phyloP scores from a whole-genome alignment of 2,329 filamentous ascomycete species.

The Verticillium alfalfae region DNA sequence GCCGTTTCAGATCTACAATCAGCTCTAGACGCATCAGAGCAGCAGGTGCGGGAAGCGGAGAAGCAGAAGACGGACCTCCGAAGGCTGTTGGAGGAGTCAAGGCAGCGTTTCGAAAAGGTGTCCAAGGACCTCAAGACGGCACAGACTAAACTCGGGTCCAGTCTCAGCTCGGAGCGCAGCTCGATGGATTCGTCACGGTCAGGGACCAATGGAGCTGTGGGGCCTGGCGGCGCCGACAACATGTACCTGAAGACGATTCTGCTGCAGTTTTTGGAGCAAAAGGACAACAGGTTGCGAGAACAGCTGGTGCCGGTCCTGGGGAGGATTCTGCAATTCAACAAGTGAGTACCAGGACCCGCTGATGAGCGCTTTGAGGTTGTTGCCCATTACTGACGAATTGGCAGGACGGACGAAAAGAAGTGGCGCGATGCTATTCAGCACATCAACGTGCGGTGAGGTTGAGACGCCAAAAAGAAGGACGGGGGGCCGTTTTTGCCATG shows the following conservation, averaged over 20 bases:
- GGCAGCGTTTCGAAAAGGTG: slow-evolving; percentile 71
- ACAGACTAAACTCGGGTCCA: slow-evolving; percentile 37
- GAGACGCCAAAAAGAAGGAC: neutral
- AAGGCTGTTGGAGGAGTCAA: slow-evolving; percentile 71
- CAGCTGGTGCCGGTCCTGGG: slow-evolving; percentile 75
- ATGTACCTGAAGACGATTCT: slow-evolving; percentile 77
- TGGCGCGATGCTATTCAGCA: slow-evolving; percentile 72
- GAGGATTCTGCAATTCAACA: slow-evolving; percentile 71
- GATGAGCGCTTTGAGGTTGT: neutral
- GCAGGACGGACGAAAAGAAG: slow-evolving; percentile 69
- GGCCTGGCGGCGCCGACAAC: slow-evolving; percentile 32
- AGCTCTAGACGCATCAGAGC: slow-evolving; percentile 82
- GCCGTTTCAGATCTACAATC: slow-evolving; percentile 75
- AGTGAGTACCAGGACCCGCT: slow-evolving; percentile 42
- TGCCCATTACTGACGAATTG: slow-evolving; percentile 9
- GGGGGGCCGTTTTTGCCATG: neutral
- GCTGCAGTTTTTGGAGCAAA: slow-evolving; percentile 75
- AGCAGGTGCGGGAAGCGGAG: slow-evolving; percentile 76
- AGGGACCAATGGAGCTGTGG: slow-evolving; percentile 27
- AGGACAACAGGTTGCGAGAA: slow-evolving; percentile 68
- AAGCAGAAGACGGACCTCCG: slow-evolving; percentile 74
- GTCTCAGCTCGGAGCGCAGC: slow-evolving; percentile 27
- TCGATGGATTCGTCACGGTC: slow-evolving; percentile 42
- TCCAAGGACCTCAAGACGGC: slow-evolving; percentile 58
- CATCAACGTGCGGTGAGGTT: slow-evolving; percentile 28